phyloP scores from a whole-genome alignment of 2,329 filamentous ascomycete species.

The Polytolypa hystricis region DNA sequence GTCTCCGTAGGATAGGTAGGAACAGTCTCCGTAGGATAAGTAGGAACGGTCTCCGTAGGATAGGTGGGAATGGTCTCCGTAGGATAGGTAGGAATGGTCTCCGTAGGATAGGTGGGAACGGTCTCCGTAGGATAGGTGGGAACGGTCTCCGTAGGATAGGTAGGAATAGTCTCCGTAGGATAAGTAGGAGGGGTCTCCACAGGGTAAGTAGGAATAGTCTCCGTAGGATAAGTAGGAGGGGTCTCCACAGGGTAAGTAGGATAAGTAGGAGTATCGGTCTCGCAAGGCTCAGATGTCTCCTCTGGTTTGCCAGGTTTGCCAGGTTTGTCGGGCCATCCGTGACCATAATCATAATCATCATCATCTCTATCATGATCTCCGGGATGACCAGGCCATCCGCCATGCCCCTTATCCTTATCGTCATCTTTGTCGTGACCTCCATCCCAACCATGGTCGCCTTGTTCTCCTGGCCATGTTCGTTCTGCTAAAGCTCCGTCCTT shows the following conservation, averaged over 20 bases:
- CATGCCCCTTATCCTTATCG: no score
- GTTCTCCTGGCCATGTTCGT: no score
- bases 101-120: background rate
- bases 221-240: background rate
- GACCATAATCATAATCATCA: background rate
- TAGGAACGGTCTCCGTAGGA: conserved; percentile 7
- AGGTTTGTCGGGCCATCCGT: background rate
- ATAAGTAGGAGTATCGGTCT: background rate
- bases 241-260: no score
- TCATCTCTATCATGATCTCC: background rate
- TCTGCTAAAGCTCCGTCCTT: no score
- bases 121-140: background rate
- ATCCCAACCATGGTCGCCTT: background rate
- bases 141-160: conserved; percentile 1
- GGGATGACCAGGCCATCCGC: background rate
- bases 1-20: background rate
- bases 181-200: conserved; percentile 6
- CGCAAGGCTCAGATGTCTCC: background rate
- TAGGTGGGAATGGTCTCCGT: background rate
- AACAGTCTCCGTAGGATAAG: background rate
- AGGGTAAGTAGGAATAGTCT: conserved; percentile 6
- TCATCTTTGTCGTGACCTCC: background rate
- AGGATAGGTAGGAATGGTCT: background rate
- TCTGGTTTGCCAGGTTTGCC: background rate
- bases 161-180: conserved; percentile 5